Base-by-base conservation (phyloP, 306 rosid species). In the Rosa rugosa region DNA sequence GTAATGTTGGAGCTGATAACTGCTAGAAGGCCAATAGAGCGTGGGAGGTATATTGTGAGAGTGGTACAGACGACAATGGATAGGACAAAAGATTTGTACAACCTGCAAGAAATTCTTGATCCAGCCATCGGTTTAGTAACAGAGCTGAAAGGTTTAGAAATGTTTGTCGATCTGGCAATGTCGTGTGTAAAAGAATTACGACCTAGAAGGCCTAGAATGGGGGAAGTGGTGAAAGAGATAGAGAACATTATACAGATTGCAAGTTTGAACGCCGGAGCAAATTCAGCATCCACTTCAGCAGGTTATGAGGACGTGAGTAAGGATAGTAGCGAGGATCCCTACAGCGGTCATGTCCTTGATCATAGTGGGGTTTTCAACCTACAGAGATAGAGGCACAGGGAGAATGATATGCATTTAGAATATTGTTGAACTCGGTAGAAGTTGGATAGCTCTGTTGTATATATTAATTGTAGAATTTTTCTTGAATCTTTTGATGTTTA, bases 161-260 rank as follows among this genome's bases (percentile, higher is more conserved):
- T 74, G 81, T 90, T 83, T 69, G 87, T 93, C 34, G 84, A 66
- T 38, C 49, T 89, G 56, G 91, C 94, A 71, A 64, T 93, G 90
- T 78, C 84, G 69, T 93, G 97, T 53, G 90, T 91, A 2, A 83
- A 83, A 77, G 94, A 93, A 34, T 80, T 65, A 23, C 86, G 84
- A 77, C 75, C 77, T 23, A 84, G 85, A n/a, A 88, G 96, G 72
- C 96, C 97, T 80, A 63, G 80, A 20, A 91, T 89, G 96, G 89
- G 92, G 40, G 90, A 88, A 78, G 96, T 86, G 59, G 90, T 88
- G 17, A 93, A 90, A 83, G 96, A 78, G 88, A 84, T 93, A n/a
- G 94, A 91, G 82, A 81, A 59, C 72, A 85, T 91, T 53, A 79
- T 87, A 60, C 86, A 81, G 79, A 80, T 83, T 31, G 88, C 82